Evolutionary conservation across 108 stramenopile species (phyloP), one percentile per base, ranked within the genome.

Genomic region (Chaetoceros tenuissimus): DNA sequence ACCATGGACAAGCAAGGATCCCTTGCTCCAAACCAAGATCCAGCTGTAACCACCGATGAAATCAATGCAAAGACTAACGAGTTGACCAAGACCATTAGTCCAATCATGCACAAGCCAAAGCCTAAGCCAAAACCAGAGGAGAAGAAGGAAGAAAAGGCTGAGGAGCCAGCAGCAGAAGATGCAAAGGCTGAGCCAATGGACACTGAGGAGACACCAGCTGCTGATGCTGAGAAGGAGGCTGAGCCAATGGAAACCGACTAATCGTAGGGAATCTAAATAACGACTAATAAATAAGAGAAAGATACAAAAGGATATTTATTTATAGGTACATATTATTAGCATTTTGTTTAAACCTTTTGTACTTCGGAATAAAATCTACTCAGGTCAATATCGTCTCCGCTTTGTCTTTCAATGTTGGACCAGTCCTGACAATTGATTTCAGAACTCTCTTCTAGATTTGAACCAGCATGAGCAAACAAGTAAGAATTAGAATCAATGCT

Each of bases 31-130:
- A 65, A 84, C 62, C 78, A 65, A 13, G 81, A 98, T 64, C 95
- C 97, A 0, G 87, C 74, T 18, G 78, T 97, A 25, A 87, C 76
- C 31, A 75, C 77, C 1, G 83, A 73, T 5, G 68, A 85, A 28
- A 78, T 95, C 31, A 63, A 77, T 31, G 60, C 57, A 23, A 91
- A 88, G 78, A 75, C 73, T 52, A 77, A 69, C 48, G 81, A 82
- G 46, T 59, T 98, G 7, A 73, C 62, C 29, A 67, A 74, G 53
- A 57, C 66, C 31, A 80, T 87, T 59, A 79, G 79, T 28, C 91
- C 94, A 18, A 78, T 96, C 68, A 87, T 86, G 77, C 82, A 87
- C 80, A 98, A 98, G 69, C 97, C 95, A 21, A 85, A 82, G 66
- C 96, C 96, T 16, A 77, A 76, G 50, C 81, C 87, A 44, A 71